Percentiles rank a stretch among this genome's conserved stretches.
Evolutionary conservation across 2,329 filamentous ascomycete species (phyloP).

Genomic region (Gaeumannomyces sp.): DNA sequence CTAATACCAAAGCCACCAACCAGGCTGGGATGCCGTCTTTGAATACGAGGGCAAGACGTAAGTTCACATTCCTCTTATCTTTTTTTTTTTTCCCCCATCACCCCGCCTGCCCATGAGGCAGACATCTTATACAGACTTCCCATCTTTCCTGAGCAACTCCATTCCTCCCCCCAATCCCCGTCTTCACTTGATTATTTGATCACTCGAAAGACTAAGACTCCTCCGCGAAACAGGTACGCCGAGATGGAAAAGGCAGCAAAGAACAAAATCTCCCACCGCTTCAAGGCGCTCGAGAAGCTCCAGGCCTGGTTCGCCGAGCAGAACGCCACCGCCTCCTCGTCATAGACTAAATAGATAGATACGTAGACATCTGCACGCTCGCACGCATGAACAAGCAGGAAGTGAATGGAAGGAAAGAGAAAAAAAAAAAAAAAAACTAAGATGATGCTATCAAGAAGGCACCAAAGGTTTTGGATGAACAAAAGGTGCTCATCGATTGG

Average conservation of each 20-base stretch:
- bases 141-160: background rate
- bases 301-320: constrained; percentile 66
- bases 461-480: no score
- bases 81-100: background rate
- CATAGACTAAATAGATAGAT: background rate
- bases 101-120: no score
- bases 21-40: constrained; percentile 95
- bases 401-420: background rate
- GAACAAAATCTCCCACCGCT: constrained; percentile 90
- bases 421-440: background rate
- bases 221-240: constrained; percentile 54
- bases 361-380: background rate
- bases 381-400: background rate
- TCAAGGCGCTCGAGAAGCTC: constrained; percentile 79
- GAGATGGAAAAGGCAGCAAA: constrained; percentile 88
- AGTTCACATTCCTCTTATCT: constrained; percentile 21
- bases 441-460: background rate
- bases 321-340: constrained; percentile 4
- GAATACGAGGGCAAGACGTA: constrained; percentile 85
- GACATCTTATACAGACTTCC: no score
- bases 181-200: background rate
- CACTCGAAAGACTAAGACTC: background rate
- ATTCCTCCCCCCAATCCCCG: background rate
- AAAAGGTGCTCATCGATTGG: no score
- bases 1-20: background rate